Percentiles rank a stretch among this genome's conserved stretches.
These are phyloP conservation scores for Russula olivacea DNA, from an alignment of 768 basidiomycete genomes.

Conservation along the genomic window DNA sequence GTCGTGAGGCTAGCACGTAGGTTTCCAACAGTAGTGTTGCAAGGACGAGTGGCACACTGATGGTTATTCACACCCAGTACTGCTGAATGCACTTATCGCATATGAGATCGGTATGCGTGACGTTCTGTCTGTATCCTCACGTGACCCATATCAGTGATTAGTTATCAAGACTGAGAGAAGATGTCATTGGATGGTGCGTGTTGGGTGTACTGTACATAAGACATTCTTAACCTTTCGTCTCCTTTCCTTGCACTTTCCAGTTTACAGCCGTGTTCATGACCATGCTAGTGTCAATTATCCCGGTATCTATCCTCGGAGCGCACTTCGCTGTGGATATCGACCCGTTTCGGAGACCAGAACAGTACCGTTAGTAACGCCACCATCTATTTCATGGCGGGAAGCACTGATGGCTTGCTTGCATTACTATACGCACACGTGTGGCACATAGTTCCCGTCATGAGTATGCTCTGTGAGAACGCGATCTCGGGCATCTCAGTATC, in stretches of 20 bases:
- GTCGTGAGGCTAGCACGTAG: neutral
- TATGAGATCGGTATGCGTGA: neutral
- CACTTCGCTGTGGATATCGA: conserved; percentile 70
- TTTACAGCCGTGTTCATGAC: conserved; percentile 60
- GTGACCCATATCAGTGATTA: neutral
- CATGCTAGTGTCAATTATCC: conserved; percentile 72
- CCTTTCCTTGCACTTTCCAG: conserved; percentile 31
- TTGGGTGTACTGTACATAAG: too few species aligned
- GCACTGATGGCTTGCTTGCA: neutral
- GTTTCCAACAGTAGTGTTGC: neutral
- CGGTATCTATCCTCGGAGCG: conserved; percentile 70
- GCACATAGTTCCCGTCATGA: conserved; percentile 82
- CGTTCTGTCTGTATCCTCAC: too few species aligned
- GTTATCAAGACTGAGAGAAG: neutral
- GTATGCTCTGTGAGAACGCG: conserved; percentile 80
- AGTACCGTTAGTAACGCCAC: conserved; percentile 53
- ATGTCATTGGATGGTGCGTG: neutral
- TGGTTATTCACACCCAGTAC: neutral
- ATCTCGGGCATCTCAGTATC: conserved; percentile 72
- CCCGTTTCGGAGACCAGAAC: conserved; percentile 80
- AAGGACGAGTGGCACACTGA: too few species aligned
- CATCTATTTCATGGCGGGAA: neutral
- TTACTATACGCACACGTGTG: neutral
- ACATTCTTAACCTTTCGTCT: neutral
- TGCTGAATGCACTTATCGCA: neutral